These are phyloP conservation scores for Geotrichum macrosporum DNA, from an alignment of 1,139 yeast species.

Conservation along the genomic window DNA sequence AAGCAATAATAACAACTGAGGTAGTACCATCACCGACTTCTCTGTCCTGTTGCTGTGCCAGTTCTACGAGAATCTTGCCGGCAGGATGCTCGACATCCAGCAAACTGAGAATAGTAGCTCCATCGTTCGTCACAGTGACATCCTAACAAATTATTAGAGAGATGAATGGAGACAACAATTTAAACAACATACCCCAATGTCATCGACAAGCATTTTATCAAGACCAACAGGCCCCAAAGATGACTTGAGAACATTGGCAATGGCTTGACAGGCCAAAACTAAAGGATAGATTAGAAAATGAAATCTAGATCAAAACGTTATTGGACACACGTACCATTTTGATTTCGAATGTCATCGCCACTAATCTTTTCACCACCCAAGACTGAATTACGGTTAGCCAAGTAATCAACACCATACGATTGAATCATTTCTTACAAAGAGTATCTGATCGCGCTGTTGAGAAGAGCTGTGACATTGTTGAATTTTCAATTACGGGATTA, in stretches of 20 bases:
- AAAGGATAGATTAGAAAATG: background rate
- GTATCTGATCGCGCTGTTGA: conserved; percentile 84
- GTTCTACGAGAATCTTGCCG: conserved; percentile 91
- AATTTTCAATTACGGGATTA: conserved; percentile 4
- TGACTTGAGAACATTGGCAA: conserved; percentile 95
- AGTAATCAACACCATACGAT: background rate
- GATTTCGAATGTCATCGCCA: conserved; percentile 95
- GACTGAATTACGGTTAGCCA: conserved; percentile 38
- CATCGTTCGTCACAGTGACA: conserved; percentile 97
- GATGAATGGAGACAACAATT: background rate
- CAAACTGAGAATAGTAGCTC: conserved; percentile 88
- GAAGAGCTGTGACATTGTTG: conserved; percentile 53
- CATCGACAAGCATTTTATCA: conserved; percentile 98
- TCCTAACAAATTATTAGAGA: conserved; percentile 42
- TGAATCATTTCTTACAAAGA: conserved; percentile 45
- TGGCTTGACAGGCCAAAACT: conserved; percentile 88
- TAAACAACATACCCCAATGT: conserved; percentile 56
- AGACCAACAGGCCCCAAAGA: conserved; percentile 97
- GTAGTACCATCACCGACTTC: conserved; percentile 96
- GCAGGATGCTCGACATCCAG: conserved; percentile 99
- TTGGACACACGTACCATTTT: conserved; percentile 52
- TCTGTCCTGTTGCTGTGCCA: conserved; percentile 98
- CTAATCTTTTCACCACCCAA: conserved; percentile 94
- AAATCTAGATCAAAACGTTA: conserved; percentile 5
- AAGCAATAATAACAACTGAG: conserved; percentile 92